These are phyloP conservation scores for Lanmaoa rubissima DNA, from an alignment of 768 basidiomycete genomes.

Conservation along the genomic window DNA sequence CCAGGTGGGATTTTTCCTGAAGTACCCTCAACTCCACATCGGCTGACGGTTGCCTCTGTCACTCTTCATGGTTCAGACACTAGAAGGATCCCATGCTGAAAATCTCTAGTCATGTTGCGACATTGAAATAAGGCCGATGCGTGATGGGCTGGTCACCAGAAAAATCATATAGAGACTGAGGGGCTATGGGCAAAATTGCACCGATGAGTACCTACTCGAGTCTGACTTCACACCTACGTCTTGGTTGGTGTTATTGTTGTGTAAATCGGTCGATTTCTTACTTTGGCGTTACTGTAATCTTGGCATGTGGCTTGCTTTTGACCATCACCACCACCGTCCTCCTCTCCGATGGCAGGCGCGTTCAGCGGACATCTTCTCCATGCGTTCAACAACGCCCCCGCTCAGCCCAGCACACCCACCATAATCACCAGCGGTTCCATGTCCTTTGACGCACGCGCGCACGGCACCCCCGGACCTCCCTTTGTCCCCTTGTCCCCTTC, in stretches of 20 bases:
- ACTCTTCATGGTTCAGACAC: not conserved
- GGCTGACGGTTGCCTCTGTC: not conserved
- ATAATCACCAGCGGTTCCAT: conserved; percentile 53
- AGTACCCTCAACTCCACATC: not conserved
- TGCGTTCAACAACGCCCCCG: conserved; percentile 34
- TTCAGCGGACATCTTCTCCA: conserved; percentile 59
- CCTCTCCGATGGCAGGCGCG: conserved; percentile 51
- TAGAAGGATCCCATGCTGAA: too few relatives aligned
- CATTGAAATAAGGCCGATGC: not conserved
- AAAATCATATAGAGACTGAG: not conserved
- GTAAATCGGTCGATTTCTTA: not conserved
- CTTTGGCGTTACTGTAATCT: not conserved
- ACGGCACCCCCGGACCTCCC: conserved; percentile 34
- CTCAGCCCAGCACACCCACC: conserved; percentile 23
- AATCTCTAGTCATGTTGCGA: not conserved
- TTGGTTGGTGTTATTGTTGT: not conserved
- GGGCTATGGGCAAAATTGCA: too few relatives aligned
- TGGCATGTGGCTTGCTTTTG: conserved; percentile 6
- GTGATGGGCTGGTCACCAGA: not conserved
- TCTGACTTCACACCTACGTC: too few relatives aligned
- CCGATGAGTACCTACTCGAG: too few relatives aligned
- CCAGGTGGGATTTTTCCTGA: not conserved
- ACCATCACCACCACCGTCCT: conserved; percentile 12
- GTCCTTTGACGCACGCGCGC: conserved; percentile 61
- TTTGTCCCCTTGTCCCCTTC: not conserved